phyloP scores from a whole-genome alignment of 1,284 basidiomycete genomes.

The Fistulina hepatica region DNA sequence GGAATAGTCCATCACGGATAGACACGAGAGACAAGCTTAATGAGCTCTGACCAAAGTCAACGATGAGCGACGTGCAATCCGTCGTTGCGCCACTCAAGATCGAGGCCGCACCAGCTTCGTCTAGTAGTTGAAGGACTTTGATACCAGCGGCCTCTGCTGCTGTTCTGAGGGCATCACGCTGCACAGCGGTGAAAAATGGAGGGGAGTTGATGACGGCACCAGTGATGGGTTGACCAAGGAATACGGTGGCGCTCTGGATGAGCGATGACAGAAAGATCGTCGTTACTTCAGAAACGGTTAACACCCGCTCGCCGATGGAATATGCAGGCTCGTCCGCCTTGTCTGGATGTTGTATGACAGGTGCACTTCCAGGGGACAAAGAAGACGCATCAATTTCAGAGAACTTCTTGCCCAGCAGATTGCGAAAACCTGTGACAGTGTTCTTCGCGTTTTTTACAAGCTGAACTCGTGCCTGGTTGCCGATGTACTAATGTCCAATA shows the following conservation, averaged over 20 bases:
- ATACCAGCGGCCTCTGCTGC: slow-evolving; percentile 80
- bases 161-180: slow-evolving; percentile 61
- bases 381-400: slow-evolving; percentile 19
- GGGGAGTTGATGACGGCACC: slow-evolving; percentile 85
- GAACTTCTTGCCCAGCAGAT: slow-evolving; percentile 86
- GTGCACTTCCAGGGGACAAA: slow-evolving; percentile 50
- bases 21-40: slow-evolving; percentile 52
- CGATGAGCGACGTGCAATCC: slow-evolving; percentile 59
- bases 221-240: slow-evolving; percentile 74
- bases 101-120: slow-evolving; percentile 71
- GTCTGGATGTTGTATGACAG: slow-evolving; percentile 69
- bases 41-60: slow-evolving; percentile 63
- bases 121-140: slow-evolving; percentile 75
- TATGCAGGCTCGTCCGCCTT: slow-evolving; percentile 70
- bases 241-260: slow-evolving; percentile 83
- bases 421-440: slow-evolving; percentile 90
- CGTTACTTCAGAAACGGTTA: slow-evolving; percentile 80
- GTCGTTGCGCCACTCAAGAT: slow-evolving; percentile 28
- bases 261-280: slow-evolving; percentile 83
- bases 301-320: slow-evolving; percentile 69
- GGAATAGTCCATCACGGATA: slow-evolving; percentile 55
- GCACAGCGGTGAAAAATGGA: slow-evolving; percentile 58
- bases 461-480: slow-evolving; percentile 91
- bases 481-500: slow-evolving; percentile 64
- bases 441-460: slow-evolving; percentile 93